Base-by-base conservation (phyloP, 2,329 filamentous ascomycete species). In the Penicillium olsonii region DNA sequence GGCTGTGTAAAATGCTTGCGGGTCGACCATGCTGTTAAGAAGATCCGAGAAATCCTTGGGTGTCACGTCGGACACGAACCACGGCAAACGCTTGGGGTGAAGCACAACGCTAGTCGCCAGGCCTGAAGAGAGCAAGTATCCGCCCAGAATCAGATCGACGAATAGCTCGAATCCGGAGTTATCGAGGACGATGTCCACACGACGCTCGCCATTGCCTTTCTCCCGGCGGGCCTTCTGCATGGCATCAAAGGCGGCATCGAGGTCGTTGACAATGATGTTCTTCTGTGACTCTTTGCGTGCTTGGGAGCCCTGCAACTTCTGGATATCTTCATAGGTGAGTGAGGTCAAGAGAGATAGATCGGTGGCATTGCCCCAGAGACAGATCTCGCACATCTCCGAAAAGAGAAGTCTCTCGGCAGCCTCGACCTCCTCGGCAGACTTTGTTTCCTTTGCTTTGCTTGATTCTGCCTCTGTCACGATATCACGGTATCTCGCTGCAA, bases 151-250 rank as follows among this genome's bases (percentile, higher is more conserved):
- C 9, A 99, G 80, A 66, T 99, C 94, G 57, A 97, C 94, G 66
- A 91, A 99, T 11, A 99, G 82, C 77, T 99, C 94, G 66, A 99
- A 99, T 5, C 94, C 94, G 17, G 94, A 90, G 62, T 99, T 99
- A 70, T 99, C 94, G 5, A 99, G 86, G 2, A 99, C 88, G 56
- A 99, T 92, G 64, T 99, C 94, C 2, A 99, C 87, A 14, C 90
- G 81, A 31, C 91, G 82, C 58, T 91, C 85, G 15, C 73, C 72
- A 53, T 79, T 76, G 65, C 84, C 83, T 22, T 81, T 81, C 26
- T 81, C 78, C 18, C 78, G 78, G 57, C 87, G 82, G 0, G 59
- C 59, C 27, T 54, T 59, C 20, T 61, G 59, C 57, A 61, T 57
- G 4, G 46, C 48, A 8, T 40, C 50, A 31, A 94, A 96, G 0